Conservation (phyloP, 768 basidiomycete genomes). For the Calocera viscosa region DNA sequence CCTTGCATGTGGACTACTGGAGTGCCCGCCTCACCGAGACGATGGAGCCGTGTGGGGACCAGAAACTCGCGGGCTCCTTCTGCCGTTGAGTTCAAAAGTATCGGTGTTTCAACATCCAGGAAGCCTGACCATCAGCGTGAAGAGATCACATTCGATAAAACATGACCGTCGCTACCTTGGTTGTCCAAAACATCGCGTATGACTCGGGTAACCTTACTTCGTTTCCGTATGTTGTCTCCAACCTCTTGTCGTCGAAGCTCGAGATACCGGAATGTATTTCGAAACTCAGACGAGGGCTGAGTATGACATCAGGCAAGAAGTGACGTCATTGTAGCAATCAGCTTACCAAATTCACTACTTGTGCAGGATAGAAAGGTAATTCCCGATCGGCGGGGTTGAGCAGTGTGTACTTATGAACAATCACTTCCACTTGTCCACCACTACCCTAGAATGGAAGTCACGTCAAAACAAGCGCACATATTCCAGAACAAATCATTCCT, state of each 20-base stretch:
- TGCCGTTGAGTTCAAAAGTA: slow-evolving; percentile 79
- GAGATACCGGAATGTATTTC: slow-evolving; percentile 74
- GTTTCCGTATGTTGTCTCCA: slow-evolving; percentile 64
- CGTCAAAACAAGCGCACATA: slow-evolving; percentile 18
- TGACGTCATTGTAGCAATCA: not conserved
- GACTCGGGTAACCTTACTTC: slow-evolving; percentile 70
- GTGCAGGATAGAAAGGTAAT: slow-evolving; percentile 79
- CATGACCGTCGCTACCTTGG: slow-evolving; percentile 40
- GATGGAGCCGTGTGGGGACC: slow-evolving; percentile 53
- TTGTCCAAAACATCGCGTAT: slow-evolving; percentile 61
- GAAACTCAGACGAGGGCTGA: slow-evolving; percentile 75
- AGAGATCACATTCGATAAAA: not conserved
- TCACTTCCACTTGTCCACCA: slow-evolving; percentile 70
- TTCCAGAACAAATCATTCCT: slow-evolving; percentile 30
- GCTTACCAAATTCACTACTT: slow-evolving; percentile 60
- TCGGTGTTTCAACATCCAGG: slow-evolving; percentile 85
- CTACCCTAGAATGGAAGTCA: slow-evolving; percentile 25
- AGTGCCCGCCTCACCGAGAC: not conserved
- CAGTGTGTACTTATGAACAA: slow-evolving; percentile 53
- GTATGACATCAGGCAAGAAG: not conserved
- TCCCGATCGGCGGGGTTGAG: slow-evolving; percentile 61
- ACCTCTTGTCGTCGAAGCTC: slow-evolving; percentile 70
- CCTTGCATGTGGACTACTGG: not conserved
- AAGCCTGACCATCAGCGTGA: slow-evolving; percentile 46
- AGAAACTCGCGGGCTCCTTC: slow-evolving; percentile 92